Evolutionary conservation across 306 rosid species (phyloP), one percentile per base, ranked within the genome.

Genomic region (Inga leiocalycina): DNA sequence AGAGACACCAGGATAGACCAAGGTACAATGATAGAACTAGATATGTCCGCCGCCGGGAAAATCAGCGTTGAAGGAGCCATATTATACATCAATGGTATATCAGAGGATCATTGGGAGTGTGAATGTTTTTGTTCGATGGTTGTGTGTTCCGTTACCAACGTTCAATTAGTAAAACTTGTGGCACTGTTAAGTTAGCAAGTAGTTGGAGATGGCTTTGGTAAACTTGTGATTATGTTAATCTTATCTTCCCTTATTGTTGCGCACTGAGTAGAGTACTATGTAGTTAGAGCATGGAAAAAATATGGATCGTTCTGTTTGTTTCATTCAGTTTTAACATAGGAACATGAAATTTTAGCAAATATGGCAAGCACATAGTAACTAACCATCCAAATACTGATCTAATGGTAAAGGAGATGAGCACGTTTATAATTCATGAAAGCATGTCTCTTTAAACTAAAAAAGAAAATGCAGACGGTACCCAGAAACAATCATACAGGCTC

Each of bases 21-120:
- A 91, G 97, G 77, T 97, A 97, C 93, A 94, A 91, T 43, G 99
- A 97, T 62, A 83, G 95, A 81, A 94, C 98, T 56, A 91, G 97
- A 76, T 91, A 94, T 66, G 94, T 88, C 81, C 84, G 98, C 0
- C 92, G 99, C 49, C 79, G 91, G 82, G 99, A 94, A 70, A 94
- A 94, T 79, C 71, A 11, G 80, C 87, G 90, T 68, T 97, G 76
- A 92, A 87, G 56, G 56, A 27, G 72, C 57, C 16, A 32, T 62
- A 57, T 57, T 7, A 8, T n/a, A 57, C 64, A 8, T 7, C 13
- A 57, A 57, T 8, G 1, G 3, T 57, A 57, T n/a, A 2, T 57
- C n/a, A 57, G 64, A 57, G 64, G 27, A 20, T n/a, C 27, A 0
- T 57, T 19, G 27, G 10, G 24, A 20, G 22, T 57, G 27, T 1